Conservation (phyloP, 768 basidiomycete genomes). For the Boletus vermiculosoides region DNA sequence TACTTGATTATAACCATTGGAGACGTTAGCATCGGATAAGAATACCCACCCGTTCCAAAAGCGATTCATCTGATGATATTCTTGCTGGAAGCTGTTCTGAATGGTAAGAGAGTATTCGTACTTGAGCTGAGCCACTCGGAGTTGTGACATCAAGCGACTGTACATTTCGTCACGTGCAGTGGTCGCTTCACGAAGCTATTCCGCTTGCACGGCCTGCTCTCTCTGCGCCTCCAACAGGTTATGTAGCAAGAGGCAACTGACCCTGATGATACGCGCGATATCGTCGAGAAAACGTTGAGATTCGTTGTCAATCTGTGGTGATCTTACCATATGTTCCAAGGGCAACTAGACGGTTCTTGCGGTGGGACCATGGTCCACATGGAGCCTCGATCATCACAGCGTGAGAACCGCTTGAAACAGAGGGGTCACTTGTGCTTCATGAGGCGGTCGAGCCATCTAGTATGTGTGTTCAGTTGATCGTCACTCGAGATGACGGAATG, state of each 20-base stretch:
- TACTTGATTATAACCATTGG: background rate
- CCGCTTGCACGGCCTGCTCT: slow-evolving; percentile 36
- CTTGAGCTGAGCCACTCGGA: too few relatives aligned
- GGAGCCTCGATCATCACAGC: too few relatives aligned
- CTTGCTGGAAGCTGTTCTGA: background rate
- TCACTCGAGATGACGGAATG: background rate
- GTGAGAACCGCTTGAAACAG: too few relatives aligned
- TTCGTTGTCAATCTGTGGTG: too few relatives aligned
- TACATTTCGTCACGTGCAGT: slow-evolving; percentile 33
- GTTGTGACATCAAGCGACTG: slow-evolving; percentile 14
- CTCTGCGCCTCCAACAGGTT: slow-evolving; percentile 51
- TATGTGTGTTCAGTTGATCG: too few relatives aligned
- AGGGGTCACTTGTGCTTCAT: too few relatives aligned
- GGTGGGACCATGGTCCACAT: too few relatives aligned
- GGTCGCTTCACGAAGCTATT: slow-evolving; percentile 31
- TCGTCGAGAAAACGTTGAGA: too few relatives aligned
- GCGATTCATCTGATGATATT: background rate
- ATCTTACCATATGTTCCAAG: too few relatives aligned
- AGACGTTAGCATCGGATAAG: background rate
- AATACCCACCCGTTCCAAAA: background rate
- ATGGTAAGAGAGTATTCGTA: too few relatives aligned
- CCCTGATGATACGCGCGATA: slow-evolving; percentile 33
- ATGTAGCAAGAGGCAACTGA: slow-evolving; percentile 47
- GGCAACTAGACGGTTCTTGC: too few relatives aligned
- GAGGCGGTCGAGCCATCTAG: background rate